Conservation (phyloP, 108 stramenopile genomes). For the Skeletonema tropicum region DNA sequence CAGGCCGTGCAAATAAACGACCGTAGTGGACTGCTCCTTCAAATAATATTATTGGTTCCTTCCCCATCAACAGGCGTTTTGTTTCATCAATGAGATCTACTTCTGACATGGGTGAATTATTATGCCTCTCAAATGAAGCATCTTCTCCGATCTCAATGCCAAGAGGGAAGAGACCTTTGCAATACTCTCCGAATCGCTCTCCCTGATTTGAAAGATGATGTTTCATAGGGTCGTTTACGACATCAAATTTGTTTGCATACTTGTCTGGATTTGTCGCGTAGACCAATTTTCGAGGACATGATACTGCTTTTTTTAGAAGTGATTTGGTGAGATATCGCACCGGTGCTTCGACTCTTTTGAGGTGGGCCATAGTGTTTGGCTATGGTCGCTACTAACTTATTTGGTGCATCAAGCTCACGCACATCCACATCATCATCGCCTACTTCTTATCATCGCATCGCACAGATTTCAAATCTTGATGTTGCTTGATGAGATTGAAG, state of each 20-base stretch:
- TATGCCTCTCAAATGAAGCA: neutral
- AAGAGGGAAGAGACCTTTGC: conserved; percentile 47
- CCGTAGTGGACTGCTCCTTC: conserved; percentile 50
- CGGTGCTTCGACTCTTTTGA: conserved; percentile 13
- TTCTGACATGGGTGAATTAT: neutral
- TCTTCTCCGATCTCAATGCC: conserved; percentile 36
- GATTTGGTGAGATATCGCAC: conserved; percentile 60
- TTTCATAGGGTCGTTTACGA: conserved; percentile 32
- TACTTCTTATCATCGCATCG: too few relatives aligned
- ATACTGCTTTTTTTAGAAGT: conserved; percentile 45
- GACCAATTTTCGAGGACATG: conserved; percentile 55
- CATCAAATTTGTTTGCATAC: conserved; percentile 23
- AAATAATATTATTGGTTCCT: conserved; percentile 28
- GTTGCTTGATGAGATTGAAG: too few relatives aligned
- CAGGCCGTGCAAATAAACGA: conserved; percentile 46
- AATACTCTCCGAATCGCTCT: conserved; percentile 49
- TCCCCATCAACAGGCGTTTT: neutral
- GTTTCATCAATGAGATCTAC: neutral
- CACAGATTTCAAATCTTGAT: too few relatives aligned
- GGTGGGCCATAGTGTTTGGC: neutral
- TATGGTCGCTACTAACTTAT: too few relatives aligned
- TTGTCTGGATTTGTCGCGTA: conserved; percentile 46
- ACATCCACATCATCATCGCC: too few relatives aligned
- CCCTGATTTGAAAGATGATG: conserved; percentile 47
- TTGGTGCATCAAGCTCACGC: too few relatives aligned